Conservation (phyloP, 2,329 filamentous ascomycete genomes). For the Venturiaceae sp. region DNA sequence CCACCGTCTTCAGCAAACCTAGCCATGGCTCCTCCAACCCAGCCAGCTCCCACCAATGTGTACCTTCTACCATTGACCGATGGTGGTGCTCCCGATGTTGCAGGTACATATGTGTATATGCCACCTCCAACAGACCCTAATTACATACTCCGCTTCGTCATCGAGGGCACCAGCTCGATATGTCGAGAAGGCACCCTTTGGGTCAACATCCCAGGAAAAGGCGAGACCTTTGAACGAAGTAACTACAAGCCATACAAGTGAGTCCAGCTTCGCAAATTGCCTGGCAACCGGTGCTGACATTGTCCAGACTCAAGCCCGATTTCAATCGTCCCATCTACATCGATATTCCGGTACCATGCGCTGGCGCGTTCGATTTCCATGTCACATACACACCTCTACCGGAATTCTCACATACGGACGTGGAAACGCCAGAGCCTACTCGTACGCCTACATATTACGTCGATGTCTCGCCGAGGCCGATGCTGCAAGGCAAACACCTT, state of each 20-base stretch:
- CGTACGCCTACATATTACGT: constrained; percentile 80
- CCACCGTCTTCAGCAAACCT: neutral
- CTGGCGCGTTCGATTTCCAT: constrained; percentile 91
- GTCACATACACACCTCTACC: constrained; percentile 85
- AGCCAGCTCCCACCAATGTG: constrained; percentile 32
- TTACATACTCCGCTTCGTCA: constrained; percentile 76
- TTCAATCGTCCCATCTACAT: constrained; percentile 91
- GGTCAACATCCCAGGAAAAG: constrained; percentile 84
- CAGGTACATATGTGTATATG: constrained; percentile 85
- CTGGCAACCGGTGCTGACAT: neutral
- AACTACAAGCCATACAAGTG: constrained; percentile 86
- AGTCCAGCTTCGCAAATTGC: constrained; percentile 20
- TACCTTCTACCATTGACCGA: constrained; percentile 89
- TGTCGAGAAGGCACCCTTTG: constrained; percentile 89
- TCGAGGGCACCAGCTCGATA: constrained; percentile 92
- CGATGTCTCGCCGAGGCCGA: constrained; percentile 77
- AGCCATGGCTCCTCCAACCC: constrained; percentile 1
- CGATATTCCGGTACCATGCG: constrained; percentile 70
- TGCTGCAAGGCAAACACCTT: constrained; percentile 61
- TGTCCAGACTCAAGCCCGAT: constrained; percentile 66
- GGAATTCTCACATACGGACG: constrained; percentile 53
- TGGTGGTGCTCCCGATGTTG: constrained; percentile 80
- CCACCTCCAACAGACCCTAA: constrained; percentile 64
- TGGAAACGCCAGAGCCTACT: constrained; percentile 43
- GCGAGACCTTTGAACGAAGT: constrained; percentile 64